Evolutionary conservation across 495 filamentous ascomycete species (phyloP).

Genomic region (Penicillium macrosclerotiorum): DNA sequence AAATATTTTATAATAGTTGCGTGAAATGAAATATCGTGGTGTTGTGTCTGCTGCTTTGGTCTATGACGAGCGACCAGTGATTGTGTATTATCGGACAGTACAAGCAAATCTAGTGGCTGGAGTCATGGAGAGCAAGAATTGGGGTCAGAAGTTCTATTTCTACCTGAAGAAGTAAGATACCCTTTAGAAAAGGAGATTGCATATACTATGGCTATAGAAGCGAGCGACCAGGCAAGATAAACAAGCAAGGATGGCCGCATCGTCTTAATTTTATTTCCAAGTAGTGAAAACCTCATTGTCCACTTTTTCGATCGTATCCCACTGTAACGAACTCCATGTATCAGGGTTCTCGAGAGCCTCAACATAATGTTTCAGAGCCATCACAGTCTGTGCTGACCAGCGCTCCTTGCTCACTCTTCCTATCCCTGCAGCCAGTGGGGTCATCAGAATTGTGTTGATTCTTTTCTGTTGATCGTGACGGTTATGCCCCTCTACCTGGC

Average conservation of each 20-base stretch:
- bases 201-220: background rate
- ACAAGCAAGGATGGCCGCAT: background rate
- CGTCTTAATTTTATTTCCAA: constrained; percentile 8
- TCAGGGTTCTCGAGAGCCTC: constrained; percentile 36
- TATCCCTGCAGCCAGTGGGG: constrained; percentile 47
- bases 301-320: constrained; percentile 27
- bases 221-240: background rate
- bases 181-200: too few relatives aligned
- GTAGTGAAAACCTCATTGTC: constrained; percentile 28
- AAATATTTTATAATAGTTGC: too few relatives aligned
- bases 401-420: constrained; percentile 41
- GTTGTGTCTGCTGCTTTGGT: constrained; percentile 28
- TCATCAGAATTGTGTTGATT: constrained; percentile 46
- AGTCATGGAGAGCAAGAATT: constrained; percentile 24
- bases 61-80: constrained; percentile 27
- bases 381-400: constrained; percentile 49
- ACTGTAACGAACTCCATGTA: constrained; percentile 32
- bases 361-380: constrained; percentile 49
- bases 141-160: constrained; percentile 9
- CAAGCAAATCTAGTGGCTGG: constrained; percentile 23
- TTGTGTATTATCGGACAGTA: constrained; percentile 29
- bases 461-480: constrained; percentile 12
- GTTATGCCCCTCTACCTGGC: constrained; percentile 46
- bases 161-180: constrained; percentile 15
- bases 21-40: too few relatives aligned